Evolutionary conservation across 2,329 filamentous ascomycete species (phyloP), one percentile per base, ranked within the genome.

Genomic region (Penicillium hordei): DNA sequence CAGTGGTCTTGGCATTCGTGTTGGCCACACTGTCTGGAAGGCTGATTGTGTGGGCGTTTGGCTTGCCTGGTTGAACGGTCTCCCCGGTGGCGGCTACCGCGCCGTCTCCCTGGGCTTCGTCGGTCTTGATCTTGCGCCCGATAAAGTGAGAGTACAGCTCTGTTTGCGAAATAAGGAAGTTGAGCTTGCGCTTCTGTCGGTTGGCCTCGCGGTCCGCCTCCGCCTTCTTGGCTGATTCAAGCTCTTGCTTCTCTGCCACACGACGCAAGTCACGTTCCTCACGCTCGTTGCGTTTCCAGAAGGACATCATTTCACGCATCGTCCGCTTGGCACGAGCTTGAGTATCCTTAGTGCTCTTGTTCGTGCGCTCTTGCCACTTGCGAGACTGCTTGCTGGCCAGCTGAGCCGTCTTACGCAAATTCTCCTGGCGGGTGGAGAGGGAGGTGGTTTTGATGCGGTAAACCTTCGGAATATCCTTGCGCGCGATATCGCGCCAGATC

Each of bases 81-180:
- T 72, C 80, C 48, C 82, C 82, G 10, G 83, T 81, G 0, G 78
- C 78, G 21, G 83, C 83, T 49, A 89, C 87, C 48, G 90, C 88
- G 8, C 86, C 86, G 69, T 93, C 91, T 69, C 94, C 91, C 77
- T 99, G 93, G 48, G 96, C 91, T 72, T 97, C 93, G 66, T 94
- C 89, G 1, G 93, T 97, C 79, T 96, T 96, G 78, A 97, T 96
- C 82, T 99, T 99, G 80, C 96, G 96, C 74, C 94, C 93, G 68
- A 99, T 97, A 76, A 99, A 99, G 82, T 99, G 94, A 42, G 93
- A 97, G 81, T 99, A 99, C 50, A 99, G 83, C 74, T 99, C 94
- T 0, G 94, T 99, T 78, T 99, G 94, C 1, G 93, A 97, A 75
- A 99, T 99, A 63, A 99, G 84, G 83, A 99, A 99, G 78, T 99